Evolutionary conservation across 371 early-diverging fungal genomes (phyloP).

Genomic region (Actinomortierella wolfii): DNA sequence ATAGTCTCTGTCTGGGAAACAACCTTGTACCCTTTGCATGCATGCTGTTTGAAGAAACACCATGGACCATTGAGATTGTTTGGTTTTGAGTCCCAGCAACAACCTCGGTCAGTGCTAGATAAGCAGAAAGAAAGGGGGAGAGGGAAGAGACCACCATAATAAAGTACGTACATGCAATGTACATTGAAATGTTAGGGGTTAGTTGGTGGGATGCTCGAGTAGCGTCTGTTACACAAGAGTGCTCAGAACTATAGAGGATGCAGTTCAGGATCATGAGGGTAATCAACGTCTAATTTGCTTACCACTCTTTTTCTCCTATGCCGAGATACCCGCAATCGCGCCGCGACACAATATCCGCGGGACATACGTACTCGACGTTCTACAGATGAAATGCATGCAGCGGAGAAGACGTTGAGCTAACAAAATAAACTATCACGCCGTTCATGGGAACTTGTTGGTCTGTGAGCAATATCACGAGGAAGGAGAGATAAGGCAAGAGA

Average conservation of each 20-base stretch:
- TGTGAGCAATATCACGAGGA: background rate
- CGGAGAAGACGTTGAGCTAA: too few relatives aligned
- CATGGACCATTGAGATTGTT: conserved; percentile 36
- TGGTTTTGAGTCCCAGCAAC: conserved; percentile 37
- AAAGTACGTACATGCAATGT: background rate
- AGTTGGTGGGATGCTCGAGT: too few relatives aligned
- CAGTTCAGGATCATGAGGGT: too few relatives aligned
- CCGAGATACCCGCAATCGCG: conserved; percentile 42
- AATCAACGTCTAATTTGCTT: background rate
- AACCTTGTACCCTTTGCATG: conserved; percentile 34
- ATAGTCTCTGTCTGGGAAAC: conserved; percentile 11
- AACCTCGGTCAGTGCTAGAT: conserved; percentile 17
- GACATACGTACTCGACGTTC: conserved; percentile 26
- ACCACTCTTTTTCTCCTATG: conserved; percentile 29
- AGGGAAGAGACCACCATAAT: background rate
- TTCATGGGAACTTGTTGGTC: background rate
- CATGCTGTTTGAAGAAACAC: conserved; percentile 36
- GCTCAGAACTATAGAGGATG: too few relatives aligned
- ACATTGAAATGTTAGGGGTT: too few relatives aligned
- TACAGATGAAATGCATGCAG: background rate
- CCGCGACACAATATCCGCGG: conserved; percentile 26
- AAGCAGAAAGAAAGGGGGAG: background rate
- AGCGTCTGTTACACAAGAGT: too few relatives aligned
- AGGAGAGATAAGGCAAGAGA: too few relatives aligned
- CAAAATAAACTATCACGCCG: background rate